Evolutionary conservation across 805 yeast genomes (phyloP).

Genomic region (Wickerhamiella australiensis): DNA sequence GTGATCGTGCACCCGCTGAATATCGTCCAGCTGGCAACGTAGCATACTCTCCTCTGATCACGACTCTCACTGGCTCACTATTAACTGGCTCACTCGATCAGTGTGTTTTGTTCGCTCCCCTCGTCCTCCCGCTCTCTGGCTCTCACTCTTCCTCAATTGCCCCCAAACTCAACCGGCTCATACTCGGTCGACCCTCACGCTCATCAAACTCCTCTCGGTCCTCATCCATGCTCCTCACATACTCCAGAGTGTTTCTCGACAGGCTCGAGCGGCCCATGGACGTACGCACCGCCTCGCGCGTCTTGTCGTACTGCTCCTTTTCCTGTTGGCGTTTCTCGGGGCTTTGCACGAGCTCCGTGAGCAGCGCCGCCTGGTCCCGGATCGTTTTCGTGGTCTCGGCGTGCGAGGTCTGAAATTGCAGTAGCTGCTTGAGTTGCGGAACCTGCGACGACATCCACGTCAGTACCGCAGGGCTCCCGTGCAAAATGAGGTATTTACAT

Average conservation of each 20-base stretch:
- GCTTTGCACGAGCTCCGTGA: slow-evolving; percentile 22
- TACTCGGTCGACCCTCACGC: background rate
- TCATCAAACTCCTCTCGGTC: background rate
- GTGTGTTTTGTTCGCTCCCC: no score
- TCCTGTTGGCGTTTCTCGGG: slow-evolving; percentile 23
- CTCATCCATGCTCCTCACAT: slow-evolving; percentile 19
- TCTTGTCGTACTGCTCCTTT: slow-evolving; percentile 21
- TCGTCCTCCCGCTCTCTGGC: no score
- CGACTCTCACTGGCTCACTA: no score
- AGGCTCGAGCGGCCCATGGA: slow-evolving; percentile 21
- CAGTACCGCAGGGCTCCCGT: slow-evolving; percentile 19
- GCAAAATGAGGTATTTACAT: slow-evolving; percentile 20
- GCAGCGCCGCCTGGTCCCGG: slow-evolving; percentile 24
- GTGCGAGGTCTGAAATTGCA: slow-evolving; percentile 15
- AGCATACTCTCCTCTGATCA: no score
- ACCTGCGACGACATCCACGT: slow-evolving; percentile 17
- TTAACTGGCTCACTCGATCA: no score
- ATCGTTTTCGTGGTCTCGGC: slow-evolving; percentile 24
- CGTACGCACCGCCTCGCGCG: slow-evolving; percentile 25
- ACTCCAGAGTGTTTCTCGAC: slow-evolving; percentile 22
- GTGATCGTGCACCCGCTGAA: no score
- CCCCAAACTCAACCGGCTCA: slow-evolving; percentile 6
- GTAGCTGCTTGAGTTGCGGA: slow-evolving; percentile 13
- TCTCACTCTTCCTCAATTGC: slow-evolving; percentile 12
- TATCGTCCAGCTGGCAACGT: no score